Percentiles rank a stretch among this genome's conserved stretches.
phyloP scores from a whole-genome alignment of 805 yeast species.

The Wickerhamiella galacta region DNA sequence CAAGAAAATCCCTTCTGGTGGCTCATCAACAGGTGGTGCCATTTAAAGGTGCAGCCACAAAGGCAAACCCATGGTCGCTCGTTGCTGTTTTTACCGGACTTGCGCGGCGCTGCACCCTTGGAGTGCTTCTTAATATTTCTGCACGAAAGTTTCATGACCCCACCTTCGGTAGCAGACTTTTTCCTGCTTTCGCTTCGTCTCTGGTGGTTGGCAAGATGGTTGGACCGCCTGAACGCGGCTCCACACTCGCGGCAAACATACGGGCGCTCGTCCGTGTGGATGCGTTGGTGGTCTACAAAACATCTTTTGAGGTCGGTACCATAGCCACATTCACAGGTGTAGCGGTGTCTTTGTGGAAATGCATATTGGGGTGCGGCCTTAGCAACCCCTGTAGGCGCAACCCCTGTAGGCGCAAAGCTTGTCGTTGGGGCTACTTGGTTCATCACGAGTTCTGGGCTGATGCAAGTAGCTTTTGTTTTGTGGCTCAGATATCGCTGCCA shows the following conservation, averaged over 20 bases:
- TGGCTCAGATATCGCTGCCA: too few relatives aligned
- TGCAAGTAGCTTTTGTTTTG: too few relatives aligned
- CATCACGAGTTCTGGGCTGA: too few relatives aligned
- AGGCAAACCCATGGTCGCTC: conserved; percentile 5
- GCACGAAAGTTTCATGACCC: conserved; percentile 1
- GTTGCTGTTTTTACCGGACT: background rate
- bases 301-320: conserved; percentile 6
- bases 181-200: conserved; percentile 2
- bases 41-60: conserved; percentile 6
- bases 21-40: conserved; percentile 5
- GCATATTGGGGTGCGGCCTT: too few relatives aligned
- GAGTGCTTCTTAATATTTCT: conserved; percentile 2
- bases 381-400: too few relatives aligned
- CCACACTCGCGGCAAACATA: conserved; percentile 59
- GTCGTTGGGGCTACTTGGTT: too few relatives aligned
- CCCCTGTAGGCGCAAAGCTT: too few relatives aligned
- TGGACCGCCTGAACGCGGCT: conserved; percentile 36
- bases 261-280: conserved; percentile 74
- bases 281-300: conserved; percentile 35
- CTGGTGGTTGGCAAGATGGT: conserved; percentile 6
- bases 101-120: conserved; percentile 2
- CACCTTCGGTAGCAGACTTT: conserved; percentile 1
- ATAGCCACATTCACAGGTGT: conserved; percentile 5
- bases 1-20: conserved; percentile 6
- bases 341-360: too few relatives aligned